Percentiles rank a stretch among this genome's conserved stretches.
phyloP scores from a whole-genome alignment of 106 monocot species.

The Allium cepa region DNA sequence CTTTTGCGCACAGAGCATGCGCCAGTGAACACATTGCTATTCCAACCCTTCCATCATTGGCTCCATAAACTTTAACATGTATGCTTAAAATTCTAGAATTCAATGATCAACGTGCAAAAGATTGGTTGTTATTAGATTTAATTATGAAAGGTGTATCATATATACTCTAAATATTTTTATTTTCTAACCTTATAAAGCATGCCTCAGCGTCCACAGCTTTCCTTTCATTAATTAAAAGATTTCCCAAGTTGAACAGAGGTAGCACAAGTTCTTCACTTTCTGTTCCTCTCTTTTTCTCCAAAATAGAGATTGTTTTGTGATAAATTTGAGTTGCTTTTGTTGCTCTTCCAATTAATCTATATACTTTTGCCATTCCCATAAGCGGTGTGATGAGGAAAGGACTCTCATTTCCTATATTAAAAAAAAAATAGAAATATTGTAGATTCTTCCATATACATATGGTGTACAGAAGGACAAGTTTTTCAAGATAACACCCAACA shows the following conservation, averaged over 20 bases:
- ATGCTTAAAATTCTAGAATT: constrained; percentile 52
- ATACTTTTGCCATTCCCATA: constrained; percentile 68
- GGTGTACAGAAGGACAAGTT: too few relatives aligned
- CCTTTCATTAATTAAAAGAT: constrained; percentile 59
- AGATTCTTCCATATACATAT: too few relatives aligned
- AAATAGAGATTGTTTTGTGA: constrained; percentile 32
- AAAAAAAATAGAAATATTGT: neutral
- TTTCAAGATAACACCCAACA: too few relatives aligned
- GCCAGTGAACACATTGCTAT: constrained; percentile 82
- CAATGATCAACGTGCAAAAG: neutral
- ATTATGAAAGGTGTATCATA: neutral
- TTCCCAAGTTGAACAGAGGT: constrained; percentile 54
- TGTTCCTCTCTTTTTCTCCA: constrained; percentile 51
- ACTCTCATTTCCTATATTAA: constrained; percentile 44
- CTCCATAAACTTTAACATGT: constrained; percentile 48
- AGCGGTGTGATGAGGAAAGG: constrained; percentile 67
- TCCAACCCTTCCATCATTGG: constrained; percentile 69
- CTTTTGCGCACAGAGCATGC: constrained; percentile 73
- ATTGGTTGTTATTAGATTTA: too few relatives aligned
- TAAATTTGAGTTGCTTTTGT: constrained; percentile 50
- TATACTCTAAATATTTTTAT: neutral
- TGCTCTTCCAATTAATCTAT: constrained; percentile 35
- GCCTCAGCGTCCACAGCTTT: constrained; percentile 54
- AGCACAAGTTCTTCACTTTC: constrained; percentile 57
- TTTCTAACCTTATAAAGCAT: constrained; percentile 53